Base-by-base conservation (phyloP, 192 early-diverging fungal genomes). In the Linnemannia hyalina region DNA sequence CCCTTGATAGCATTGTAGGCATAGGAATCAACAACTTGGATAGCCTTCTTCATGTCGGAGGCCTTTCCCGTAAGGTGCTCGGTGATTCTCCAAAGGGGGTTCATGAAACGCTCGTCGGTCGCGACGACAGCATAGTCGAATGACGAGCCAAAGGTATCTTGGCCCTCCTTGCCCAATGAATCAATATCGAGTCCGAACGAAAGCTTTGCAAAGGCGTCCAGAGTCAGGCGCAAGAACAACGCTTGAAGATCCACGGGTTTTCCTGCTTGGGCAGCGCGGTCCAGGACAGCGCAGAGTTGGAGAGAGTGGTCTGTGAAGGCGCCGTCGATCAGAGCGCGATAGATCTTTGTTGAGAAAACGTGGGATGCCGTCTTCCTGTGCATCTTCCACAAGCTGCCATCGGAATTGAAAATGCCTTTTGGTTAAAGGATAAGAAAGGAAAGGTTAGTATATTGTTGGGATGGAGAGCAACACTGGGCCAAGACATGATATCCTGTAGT, bases 121-220 rank as follows among this genome's bases (percentile, higher is more conserved):
- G 44, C 71, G 41, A 72, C 70, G 80, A 92, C 92, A 15, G 85
- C 89, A 35, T 76, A 81, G 70, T 93, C 92, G 78, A 93, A 94
- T 15, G 92, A 78, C 5, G 47, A 65, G 0, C 91, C 92, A 88
- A 94, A 93, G 9, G 78, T 82, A 23, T 88, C 78, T 41, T 87
- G 83, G 26, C 81, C 88, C 1, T 80, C 81, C 32, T 68, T 80
- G 36, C 80, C 68, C 18, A 93, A 52, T 35, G 90, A 80, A 36
- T 89, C 72, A n/a, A 92, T 77, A 16, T 91, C 75, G 40, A 88
- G 86, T 32, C 91, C 92, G 82, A 93, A 93, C 8, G 83, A 85
- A 32, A 85, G 36, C 32, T 76, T 60, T n/a, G 85, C 88, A 77
- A 89, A 89, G 54, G 88, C 76, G 73, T 90, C 90, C 75, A 91